phyloP scores from a whole-genome alignment of 441 rosid species.

The Euphorbia schlechtendalii region DNA sequence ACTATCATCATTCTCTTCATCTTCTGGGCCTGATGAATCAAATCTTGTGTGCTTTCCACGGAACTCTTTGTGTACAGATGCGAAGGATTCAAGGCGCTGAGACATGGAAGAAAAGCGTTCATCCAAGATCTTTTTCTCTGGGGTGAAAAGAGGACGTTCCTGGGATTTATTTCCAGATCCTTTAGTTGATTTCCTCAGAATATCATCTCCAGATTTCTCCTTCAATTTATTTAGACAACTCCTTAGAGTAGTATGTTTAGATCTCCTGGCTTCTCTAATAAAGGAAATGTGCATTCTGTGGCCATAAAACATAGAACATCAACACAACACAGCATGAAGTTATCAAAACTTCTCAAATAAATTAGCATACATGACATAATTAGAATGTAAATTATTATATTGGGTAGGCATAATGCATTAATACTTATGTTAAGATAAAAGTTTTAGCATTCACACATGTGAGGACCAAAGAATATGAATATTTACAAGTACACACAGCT shows the following conservation, averaged over 20 bases:
- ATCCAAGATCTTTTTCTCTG: conserved; percentile 41
- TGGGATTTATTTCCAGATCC: conserved; percentile 20
- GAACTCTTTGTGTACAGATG: conserved; percentile 45
- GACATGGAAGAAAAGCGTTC: conserved; percentile 53
- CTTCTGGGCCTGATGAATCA: conserved; percentile 76
- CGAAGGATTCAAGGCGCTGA: conserved; percentile 65
- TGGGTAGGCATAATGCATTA: no score
- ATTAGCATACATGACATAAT: not conserved
- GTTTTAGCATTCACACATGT: not conserved
- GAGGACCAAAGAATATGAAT: not conserved
- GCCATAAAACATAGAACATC: conserved; percentile 10
- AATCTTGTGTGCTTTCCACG: conserved; percentile 79
- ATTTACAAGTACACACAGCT: not conserved
- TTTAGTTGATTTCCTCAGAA: conserved; percentile 24
- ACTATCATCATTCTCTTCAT: conserved; percentile 43
- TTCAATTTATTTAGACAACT: conserved; percentile 31
- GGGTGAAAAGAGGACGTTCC: conserved; percentile 34
- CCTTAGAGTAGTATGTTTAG: conserved; percentile 40
- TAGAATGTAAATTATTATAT: not conserved
- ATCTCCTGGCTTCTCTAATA: conserved; percentile 58
- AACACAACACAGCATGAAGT: not conserved
- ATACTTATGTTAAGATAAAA: not conserved
- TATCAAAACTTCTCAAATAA: not conserved
- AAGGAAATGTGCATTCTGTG: conserved; percentile 67
- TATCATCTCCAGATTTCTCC: conserved; percentile 34